Evolutionary conservation across 768 basidiomycete species (phyloP), one percentile per base, ranked within the genome.

Genomic region (Pisolithus albus): DNA sequence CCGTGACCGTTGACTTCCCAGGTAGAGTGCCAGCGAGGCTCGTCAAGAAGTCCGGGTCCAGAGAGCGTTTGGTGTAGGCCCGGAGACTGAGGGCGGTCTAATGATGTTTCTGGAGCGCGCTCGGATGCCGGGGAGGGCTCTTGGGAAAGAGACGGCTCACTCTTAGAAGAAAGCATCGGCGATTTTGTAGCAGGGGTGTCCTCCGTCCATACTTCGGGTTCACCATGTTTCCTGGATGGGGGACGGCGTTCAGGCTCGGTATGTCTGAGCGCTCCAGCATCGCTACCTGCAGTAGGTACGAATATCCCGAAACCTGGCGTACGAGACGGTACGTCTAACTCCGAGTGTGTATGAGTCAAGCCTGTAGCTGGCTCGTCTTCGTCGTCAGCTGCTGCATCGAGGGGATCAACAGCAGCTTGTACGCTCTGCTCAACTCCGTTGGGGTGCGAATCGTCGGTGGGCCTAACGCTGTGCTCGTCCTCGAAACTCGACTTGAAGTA

Each of bases 281-380:
- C 70, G 63, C 52, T 58, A 47, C 59, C 67, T 19, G 49, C 16
- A 39, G 28, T 58, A 52, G 57, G 54, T 21, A 54, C 58, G 44
- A 63, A 65, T 39, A 79, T 55, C 57, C 77, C 75, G 65, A 82
- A 81, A 5, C 81, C 81, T n/a, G 78, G 77, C 9, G 72, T 68
- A 21, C 49, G 59, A 11, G 57, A 52, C 7, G 60, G 56, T 39
- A 56, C 50, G 43, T 51, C 45, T 19, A 44, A 32, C 19, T 58
- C 55, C 15, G 54, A 19, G 21, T 55, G 54, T 30, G 36, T 52
- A 37, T 55, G 53, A 13, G 50, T 49, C 24, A 56, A 57, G 42
- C 50, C 32, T 36, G 58, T n/a, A 18, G 47, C 50, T 48, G 51
- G 52, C 21, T 66, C 63, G 38, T 69, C 71, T 42, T 67, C 67